Percentiles rank a stretch among this genome's conserved stretches.
These are phyloP conservation scores for Flaveria ramosissima DNA, from an alignment of 129 eudicot genomes.

Conservation along the genomic window DNA sequence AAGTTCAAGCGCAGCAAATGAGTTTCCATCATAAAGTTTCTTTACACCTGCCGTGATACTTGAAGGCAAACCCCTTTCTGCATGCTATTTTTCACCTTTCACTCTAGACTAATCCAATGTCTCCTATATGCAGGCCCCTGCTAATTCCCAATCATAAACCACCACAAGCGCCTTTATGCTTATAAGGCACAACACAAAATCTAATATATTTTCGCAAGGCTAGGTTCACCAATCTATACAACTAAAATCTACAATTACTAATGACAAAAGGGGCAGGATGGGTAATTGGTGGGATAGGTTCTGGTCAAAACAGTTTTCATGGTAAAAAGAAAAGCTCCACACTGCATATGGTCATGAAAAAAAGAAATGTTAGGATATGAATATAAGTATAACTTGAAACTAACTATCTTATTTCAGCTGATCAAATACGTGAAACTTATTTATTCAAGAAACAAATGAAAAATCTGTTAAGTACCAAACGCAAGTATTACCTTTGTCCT, in stretches of 20 bases:
- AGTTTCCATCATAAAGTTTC: conserved; percentile 71
- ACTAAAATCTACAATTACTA: background rate
- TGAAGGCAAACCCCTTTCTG: conserved; percentile 87
- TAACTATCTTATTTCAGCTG: too few relatives aligned
- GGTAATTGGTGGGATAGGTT: background rate
- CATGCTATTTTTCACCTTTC: conserved; percentile 87
- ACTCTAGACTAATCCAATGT: conserved; percentile 90
- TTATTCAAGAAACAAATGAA: too few relatives aligned
- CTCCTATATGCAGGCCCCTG: conserved; percentile 82
- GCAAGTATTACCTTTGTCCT: too few relatives aligned
- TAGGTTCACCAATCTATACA: background rate
- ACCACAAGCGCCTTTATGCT: conserved; percentile 72
- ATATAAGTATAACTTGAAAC: too few relatives aligned
- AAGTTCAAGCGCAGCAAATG: conserved; percentile 57
- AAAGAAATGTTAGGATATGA: too few relatives aligned
- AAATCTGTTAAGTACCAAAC: too few relatives aligned
- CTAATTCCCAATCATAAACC: conserved; percentile 93
- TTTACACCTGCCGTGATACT: conserved; percentile 84
- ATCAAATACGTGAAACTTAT: too few relatives aligned
- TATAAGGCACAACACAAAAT: background rate
- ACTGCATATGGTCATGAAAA: too few relatives aligned
- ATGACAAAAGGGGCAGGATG: background rate
- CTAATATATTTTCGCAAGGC: background rate
- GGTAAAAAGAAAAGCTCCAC: too few relatives aligned
- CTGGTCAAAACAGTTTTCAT: background rate